A percentile compares a stretch with the other conserved stretches of the same genome.
These are phyloP conservation scores for Globisporangium apiculatum DNA, from an alignment of 352 stramenopile species.

Conservation along the genomic window DNA sequence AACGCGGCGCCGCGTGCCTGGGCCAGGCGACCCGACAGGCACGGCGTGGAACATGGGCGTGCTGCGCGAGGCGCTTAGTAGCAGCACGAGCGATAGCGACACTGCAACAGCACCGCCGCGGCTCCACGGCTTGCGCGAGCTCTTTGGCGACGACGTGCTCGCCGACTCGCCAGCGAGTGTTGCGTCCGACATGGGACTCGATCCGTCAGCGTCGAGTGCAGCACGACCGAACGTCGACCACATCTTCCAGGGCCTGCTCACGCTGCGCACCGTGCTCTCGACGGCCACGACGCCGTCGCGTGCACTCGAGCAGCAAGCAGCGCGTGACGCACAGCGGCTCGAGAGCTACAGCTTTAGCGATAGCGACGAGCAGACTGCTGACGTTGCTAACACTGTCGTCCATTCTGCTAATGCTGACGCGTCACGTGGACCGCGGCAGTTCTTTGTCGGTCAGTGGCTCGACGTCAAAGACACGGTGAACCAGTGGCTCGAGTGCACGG, in stretches of 20 bases:
- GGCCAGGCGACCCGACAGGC: constrained; percentile 19
- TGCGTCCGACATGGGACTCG: constrained; percentile 25
- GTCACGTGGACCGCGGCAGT: constrained; percentile 32
- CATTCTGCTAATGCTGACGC: background rate
- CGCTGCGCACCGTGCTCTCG: constrained; percentile 44
- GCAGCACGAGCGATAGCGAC: constrained; percentile 1
- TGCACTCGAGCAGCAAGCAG: background rate
- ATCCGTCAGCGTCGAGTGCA: background rate
- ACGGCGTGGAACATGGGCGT: constrained; percentile 57
- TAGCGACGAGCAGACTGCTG: background rate
- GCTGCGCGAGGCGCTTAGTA: constrained; percentile 40
- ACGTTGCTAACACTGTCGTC: background rate
- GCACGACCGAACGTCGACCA: constrained; percentile 36
- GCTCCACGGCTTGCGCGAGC: constrained; percentile 30
- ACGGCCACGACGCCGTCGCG: constrained; percentile 14
- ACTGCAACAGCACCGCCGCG: constrained; percentile 1
- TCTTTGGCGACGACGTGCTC: constrained; percentile 27
- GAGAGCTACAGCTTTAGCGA: background rate
- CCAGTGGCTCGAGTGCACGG: constrained; percentile 97
- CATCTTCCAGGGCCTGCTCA: constrained; percentile 49
- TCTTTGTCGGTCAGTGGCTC: constrained; percentile 94
- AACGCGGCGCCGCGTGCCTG: constrained; percentile 11
- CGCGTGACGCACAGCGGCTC: background rate
- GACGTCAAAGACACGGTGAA: constrained; percentile 97
- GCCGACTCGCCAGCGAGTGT: constrained; percentile 18